Base-by-base conservation (phyloP, 83 land plant genomes). In the Diphasiastrum complanatum region DNA sequence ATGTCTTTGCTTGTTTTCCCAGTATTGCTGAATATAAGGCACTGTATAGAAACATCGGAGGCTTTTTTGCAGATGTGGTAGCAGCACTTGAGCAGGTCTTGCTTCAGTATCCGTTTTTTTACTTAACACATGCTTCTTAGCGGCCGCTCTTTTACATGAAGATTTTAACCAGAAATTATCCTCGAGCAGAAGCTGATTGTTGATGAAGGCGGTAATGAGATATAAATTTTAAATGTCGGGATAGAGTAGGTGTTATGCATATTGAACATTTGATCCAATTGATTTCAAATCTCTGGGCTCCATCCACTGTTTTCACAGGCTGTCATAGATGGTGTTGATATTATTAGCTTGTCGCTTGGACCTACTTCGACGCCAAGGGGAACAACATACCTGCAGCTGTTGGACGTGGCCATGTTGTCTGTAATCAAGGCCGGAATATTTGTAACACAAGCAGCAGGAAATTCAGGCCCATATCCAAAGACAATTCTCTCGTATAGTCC, bases 21-120 rank as follows among this genome's bases (percentile, higher is more conserved):
- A 85, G 90, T 56, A 79, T 87, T 63, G 88, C 93, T 26, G 81
- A 79, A n/a, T 87, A 87, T 68, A 87, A 87, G 75, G 89, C 93
- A 25, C 31, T 83, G 26, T 87, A 78, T 51, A 82, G 85, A 37
- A 58, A 73, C 34, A 64, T 80, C 18, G 87, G 80, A 61, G 83
- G 85, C 29, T 65, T 56, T 27, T 35, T 87, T 25, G 53, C 85
- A 38, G 93, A 87, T 45, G 76, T 84, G 10, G 58, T 83, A 4
- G 64, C 88, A 33, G 93, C 93, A 32, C 83, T 87, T n/a, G 93
- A 87, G 37, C 87, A 83, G 61, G 91, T 86, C 69, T 35, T 25
- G 16, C 19, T 8, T 0, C 14, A 22, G 32, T 6, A 0, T 60
- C n/a, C n/a, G 6, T 60, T 16, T 8, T 25, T 8, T 20, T 6